Evolutionary conservation across 768 basidiomycete genomes (phyloP).

Genomic region (Podaxis sp.): DNA sequence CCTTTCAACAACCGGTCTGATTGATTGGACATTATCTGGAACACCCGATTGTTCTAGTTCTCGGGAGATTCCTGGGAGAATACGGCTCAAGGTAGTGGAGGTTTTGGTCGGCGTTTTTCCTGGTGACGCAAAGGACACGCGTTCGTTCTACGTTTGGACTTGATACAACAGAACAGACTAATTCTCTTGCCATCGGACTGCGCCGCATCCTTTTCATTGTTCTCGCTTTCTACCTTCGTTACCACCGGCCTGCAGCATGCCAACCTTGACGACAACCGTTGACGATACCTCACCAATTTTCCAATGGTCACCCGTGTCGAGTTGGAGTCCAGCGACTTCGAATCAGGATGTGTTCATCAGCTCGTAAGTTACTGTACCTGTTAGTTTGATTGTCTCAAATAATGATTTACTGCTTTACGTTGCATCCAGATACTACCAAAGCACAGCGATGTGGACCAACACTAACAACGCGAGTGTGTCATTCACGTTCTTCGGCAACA

Average conservation of each 20-base stretch:
- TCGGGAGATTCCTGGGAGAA: not conserved
- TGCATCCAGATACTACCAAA: conserved; percentile 31
- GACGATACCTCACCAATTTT: conserved; percentile 33
- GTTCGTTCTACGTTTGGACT: not conserved
- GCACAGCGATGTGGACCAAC: conserved; percentile 41
- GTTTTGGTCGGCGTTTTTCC: not conserved
- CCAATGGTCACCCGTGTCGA: conserved; percentile 24
- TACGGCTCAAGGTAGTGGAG: not conserved
- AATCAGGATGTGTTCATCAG: conserved; percentile 19
- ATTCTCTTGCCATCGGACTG: not conserved
- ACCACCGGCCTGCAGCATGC: conserved; percentile 24
- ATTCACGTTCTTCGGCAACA: conserved; percentile 50
- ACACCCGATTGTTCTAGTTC: not conserved
- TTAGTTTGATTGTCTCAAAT: not conserved
- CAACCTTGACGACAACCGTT: conserved; percentile 30
- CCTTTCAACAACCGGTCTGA: not conserved
- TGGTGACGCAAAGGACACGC: not conserved
- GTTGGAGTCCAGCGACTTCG: conserved; percentile 25
- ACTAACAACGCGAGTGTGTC: conserved; percentile 30
- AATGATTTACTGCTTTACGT: not conserved
- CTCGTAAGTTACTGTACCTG: conserved; percentile 14
- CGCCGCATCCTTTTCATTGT: not conserved
- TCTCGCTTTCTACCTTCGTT: not conserved
- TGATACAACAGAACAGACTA: not conserved
- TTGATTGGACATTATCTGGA: not conserved